Conservation (phyloP, 768 basidiomycete genomes). For the Cyathus striatus region DNA sequence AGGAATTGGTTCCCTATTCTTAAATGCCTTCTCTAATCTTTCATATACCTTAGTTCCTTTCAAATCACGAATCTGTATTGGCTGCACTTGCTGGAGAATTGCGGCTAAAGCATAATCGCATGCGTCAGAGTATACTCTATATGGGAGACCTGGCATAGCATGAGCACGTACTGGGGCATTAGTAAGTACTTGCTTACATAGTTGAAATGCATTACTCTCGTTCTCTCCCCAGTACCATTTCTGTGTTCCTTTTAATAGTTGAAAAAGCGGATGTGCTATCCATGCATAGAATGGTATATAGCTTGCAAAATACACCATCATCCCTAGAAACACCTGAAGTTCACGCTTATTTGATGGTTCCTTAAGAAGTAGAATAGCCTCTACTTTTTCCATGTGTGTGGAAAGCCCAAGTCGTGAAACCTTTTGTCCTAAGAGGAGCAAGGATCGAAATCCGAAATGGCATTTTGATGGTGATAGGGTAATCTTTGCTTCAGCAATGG, state of each 20-base stretch:
- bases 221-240: constrained; percentile 15
- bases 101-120: too few species aligned
- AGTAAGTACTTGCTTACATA: too few species aligned
- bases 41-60: constrained; percentile 18
- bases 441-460: constrained; percentile 23
- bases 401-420: constrained; percentile 30
- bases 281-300: too few species aligned
- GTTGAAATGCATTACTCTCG: constrained; percentile 21
- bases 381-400: constrained; percentile 29
- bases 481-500: constrained; percentile 18
- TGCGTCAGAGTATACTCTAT: too few species aligned
- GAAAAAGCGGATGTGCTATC: too few species aligned
- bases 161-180: constrained; percentile 26
- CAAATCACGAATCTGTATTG: constrained; percentile 17
- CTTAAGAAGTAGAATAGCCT: constrained; percentile 22
- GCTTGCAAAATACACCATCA: too few species aligned
- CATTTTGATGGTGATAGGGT: constrained; percentile 30
- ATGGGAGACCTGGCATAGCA: constrained; percentile 19
- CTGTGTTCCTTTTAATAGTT: constrained; percentile 20
- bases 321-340: constrained; percentile 28
- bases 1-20: constrained; percentile 18
- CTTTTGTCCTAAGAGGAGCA: constrained; percentile 26
- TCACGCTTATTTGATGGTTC: constrained; percentile 17
- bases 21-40: too few species aligned
- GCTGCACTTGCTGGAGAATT: constrained; percentile 27